Percentiles rank a stretch among this genome's conserved stretches.
These are phyloP conservation scores for Podaxis sp. DNA, from an alignment of 768 basidiomycete genomes.

Conservation along the genomic window DNA sequence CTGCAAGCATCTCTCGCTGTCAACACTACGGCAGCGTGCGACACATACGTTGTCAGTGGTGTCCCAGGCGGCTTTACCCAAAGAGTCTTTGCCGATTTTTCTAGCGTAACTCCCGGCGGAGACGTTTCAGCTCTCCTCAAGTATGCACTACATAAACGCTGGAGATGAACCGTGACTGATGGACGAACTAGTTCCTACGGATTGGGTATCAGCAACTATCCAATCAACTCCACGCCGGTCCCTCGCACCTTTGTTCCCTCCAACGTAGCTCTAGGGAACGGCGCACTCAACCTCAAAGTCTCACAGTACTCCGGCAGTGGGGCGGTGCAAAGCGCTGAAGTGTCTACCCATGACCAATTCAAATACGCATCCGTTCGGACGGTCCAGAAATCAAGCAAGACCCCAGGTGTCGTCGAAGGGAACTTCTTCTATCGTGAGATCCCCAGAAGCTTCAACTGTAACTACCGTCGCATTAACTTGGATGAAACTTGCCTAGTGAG, in stretches of 20 bases:
- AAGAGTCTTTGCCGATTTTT: constrained; percentile 28
- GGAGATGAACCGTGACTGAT: neutral
- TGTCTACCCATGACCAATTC: constrained; percentile 28
- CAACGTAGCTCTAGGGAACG: constrained; percentile 32
- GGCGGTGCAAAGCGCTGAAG: constrained; percentile 28
- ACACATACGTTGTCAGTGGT: constrained; percentile 27
- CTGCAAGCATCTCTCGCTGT: neutral
- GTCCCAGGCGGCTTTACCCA: constrained; percentile 30
- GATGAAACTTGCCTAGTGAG: constrained; percentile 21
- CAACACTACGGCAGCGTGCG: constrained; percentile 22
- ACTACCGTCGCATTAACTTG: neutral
- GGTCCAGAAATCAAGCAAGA: constrained; percentile 32
- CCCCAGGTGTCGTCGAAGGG: constrained; percentile 34
- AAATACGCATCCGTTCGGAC: constrained; percentile 35
- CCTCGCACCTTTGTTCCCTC: constrained; percentile 27
- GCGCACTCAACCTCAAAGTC: constrained; percentile 33
- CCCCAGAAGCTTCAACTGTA: neutral
- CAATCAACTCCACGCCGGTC: constrained; percentile 18
- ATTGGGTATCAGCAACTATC: constrained; percentile 30
- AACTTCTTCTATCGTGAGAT: constrained; percentile 36
- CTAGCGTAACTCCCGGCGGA: constrained; percentile 21
- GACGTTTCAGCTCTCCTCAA: constrained; percentile 24
- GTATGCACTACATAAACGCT: constrained; percentile 15
- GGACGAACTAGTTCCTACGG: constrained; percentile 21
- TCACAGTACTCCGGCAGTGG: constrained; percentile 30